Base-by-base conservation (phyloP, 2,329 filamentous ascomycete genomes). In the Fusarium bactridioides region DNA sequence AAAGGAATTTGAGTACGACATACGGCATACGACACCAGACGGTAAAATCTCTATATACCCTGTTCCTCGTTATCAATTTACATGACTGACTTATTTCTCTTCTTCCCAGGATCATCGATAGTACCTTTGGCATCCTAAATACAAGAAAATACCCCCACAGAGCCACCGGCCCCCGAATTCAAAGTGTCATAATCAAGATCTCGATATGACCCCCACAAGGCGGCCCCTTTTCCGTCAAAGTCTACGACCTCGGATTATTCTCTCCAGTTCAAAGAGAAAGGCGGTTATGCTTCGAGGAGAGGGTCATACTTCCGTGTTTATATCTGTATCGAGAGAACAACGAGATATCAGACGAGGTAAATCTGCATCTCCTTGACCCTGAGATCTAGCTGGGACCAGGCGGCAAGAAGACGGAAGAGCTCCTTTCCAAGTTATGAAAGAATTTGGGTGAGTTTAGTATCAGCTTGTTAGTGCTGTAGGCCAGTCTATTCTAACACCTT, bases 81-180 rank as follows among this genome's bases (percentile, higher is more conserved):
- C 47, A 12, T 33, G 5, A 2, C 21, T 19, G 3, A 23, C 47
- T 5, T 10, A n/a, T 10, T 23, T 1, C 2, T 31, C 27, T 31
- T 3, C 21, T 11, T 50, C 1, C 2, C 10, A 50, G 8, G 4
- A 10, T 50, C 15, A 12, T 9, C 0, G 4, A 31, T 5, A 18
- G 15, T 16, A 19, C 10, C 7, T 13, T 3, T 5, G 10, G 2
- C 15, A 10, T 12, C 16, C 3, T 0, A 19, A 4, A 0, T 23
- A 19, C 29, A 50, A 16, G 21, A 33, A 6, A 16, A 3, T 18
- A 33, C 16, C 15, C 21, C 8, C 11, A 19, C 21, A 19, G 5
- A 19, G 16, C 16, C 29, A 5, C 21, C 11, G 10, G 47, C 8
- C 11, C 3, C 29, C 11, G 0, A 7, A 13, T 15, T 16, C 11